phyloP scores from a whole-genome alignment of 2,329 filamentous ascomycete genomes.

The Fusarium tuaranense region DNA sequence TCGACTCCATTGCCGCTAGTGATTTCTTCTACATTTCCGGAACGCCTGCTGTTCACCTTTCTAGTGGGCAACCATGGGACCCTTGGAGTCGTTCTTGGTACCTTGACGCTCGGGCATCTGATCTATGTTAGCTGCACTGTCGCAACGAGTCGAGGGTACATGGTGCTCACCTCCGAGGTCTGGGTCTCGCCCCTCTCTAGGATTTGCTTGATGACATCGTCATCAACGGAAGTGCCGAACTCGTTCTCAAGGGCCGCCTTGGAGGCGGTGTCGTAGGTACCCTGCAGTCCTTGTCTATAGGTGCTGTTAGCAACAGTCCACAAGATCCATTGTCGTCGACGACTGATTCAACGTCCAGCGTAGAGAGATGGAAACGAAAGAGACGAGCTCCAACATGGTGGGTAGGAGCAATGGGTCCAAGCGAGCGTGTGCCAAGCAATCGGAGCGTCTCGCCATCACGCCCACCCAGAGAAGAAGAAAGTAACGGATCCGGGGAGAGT shows the following conservation, averaged over 20 bases:
- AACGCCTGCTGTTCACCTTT: slow-evolving; percentile 24
- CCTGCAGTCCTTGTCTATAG: slow-evolving; percentile 85
- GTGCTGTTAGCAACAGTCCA: slow-evolving; percentile 24
- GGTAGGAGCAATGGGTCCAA: not conserved
- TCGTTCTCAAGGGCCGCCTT: slow-evolving; percentile 83
- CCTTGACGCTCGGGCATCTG: slow-evolving; percentile 67
- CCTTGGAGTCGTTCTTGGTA: slow-evolving; percentile 64
- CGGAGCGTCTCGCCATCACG: not conserved
- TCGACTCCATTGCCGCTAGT: not conserved
- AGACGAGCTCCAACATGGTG: not conserved
- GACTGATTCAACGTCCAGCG: not conserved
- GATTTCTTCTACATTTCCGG: slow-evolving; percentile 2
- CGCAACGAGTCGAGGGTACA: not conserved
- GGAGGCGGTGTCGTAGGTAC: slow-evolving; percentile 80
- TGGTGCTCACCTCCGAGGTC: slow-evolving; percentile 62
- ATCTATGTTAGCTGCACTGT: slow-evolving; percentile 9
- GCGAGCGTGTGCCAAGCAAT: not conserved
- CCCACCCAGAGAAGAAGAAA: not conserved
- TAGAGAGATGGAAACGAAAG: not conserved
- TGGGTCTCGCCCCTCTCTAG: slow-evolving; percentile 80
- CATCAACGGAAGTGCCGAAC: slow-evolving; percentile 84
- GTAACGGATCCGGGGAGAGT: not conserved
- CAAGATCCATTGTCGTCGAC: not conserved
- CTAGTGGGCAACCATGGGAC: slow-evolving; percentile 57
- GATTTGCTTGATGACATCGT: slow-evolving; percentile 85